phyloP scores from a whole-genome alignment of 106 monocot species.

The Acorus gramineus region DNA sequence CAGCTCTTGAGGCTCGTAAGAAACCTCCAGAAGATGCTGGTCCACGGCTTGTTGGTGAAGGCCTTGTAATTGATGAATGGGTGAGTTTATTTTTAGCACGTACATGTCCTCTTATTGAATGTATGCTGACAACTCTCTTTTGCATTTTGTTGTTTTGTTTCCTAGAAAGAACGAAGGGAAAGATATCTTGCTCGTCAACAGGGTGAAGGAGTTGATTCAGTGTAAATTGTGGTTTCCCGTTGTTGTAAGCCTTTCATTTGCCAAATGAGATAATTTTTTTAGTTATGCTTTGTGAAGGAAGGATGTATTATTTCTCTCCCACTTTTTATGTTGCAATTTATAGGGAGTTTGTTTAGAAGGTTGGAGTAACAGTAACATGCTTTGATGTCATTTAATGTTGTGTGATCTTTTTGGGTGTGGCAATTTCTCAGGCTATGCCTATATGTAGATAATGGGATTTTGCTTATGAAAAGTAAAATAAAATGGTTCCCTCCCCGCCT shows the following conservation, averaged over 20 bases:
- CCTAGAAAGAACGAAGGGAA: slow-evolving; percentile 84
- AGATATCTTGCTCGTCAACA: slow-evolving; percentile 82
- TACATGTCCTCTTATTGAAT: too few relatives aligned
- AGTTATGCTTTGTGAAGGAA: not conserved
- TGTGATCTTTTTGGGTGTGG: too few relatives aligned
- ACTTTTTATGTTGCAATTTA: not conserved
- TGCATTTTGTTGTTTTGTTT: not conserved
- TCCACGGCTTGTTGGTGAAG: slow-evolving; percentile 65
- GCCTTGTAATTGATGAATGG: slow-evolving; percentile 96
- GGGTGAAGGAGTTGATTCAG: slow-evolving; percentile 65
- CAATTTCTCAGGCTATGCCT: too few relatives aligned
- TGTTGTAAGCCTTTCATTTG: slow-evolving; percentile 4
- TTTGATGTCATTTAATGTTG: too few relatives aligned
- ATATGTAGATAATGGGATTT: too few relatives aligned
- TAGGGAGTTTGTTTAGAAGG: not conserved
- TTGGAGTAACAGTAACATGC: too few relatives aligned
- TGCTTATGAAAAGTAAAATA: too few relatives aligned
- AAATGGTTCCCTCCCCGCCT: too few relatives aligned
- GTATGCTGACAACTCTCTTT: too few relatives aligned
- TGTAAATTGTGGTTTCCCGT: slow-evolving; percentile 27
- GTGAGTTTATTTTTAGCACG: slow-evolving; percentile 19
- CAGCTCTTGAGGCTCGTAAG: slow-evolving; percentile 61
- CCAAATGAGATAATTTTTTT: not conserved
- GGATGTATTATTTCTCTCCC: not conserved
- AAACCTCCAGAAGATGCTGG: slow-evolving; percentile 71